Conservation (phyloP, 1,139 yeast genomes). For the Yamadazyma trypodendri region DNA sequence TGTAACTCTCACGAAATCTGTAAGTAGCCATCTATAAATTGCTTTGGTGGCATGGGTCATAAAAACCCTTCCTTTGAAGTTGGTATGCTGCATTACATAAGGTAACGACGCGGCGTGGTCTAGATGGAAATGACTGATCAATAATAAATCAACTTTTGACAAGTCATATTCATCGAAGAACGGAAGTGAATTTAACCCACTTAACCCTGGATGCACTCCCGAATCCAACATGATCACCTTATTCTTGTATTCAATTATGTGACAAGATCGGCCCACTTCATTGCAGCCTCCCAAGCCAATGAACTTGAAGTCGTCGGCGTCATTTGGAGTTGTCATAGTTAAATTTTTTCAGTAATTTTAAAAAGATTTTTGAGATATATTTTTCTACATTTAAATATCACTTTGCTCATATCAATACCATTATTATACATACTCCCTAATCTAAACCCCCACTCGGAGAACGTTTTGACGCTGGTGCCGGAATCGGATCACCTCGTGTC, state of each 20-base stretch:
- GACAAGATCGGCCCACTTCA: conserved; percentile 97
- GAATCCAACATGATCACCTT: conserved; percentile 98
- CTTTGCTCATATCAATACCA: neutral
- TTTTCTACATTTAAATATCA: too few species aligned
- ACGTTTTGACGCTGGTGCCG: conserved; percentile 87
- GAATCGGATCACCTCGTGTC: conserved; percentile 82
- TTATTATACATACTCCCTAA: conserved; percentile 1
- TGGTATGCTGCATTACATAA: conserved; percentile 96
- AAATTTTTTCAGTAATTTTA: conserved; percentile 1
- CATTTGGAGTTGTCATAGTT: conserved; percentile 9
- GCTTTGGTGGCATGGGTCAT: conserved; percentile 99
- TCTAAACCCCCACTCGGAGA: conserved; percentile 71
- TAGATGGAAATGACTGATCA: conserved; percentile 91
- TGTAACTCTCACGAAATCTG: conserved; percentile 93
- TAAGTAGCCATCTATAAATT: conserved; percentile 88
- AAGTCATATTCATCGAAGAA: conserved; percentile 93
- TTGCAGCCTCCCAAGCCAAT: conserved; percentile 99
- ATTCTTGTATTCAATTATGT: conserved; percentile 86
- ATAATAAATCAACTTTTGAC: conserved; percentile 77
- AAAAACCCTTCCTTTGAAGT: conserved; percentile 89
- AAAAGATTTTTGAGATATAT: too few species aligned
- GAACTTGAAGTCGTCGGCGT: conserved; percentile 58
- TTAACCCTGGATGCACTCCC: conserved; percentile 94
- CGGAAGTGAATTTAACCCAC: conserved; percentile 89
- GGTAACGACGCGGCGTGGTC: conserved; percentile 98